A percentile compares a stretch with the other conserved stretches of the same genome.
phyloP scores from a whole-genome alignment of 2,329 filamentous ascomycete genomes.

The Epichloe uncinata region DNA sequence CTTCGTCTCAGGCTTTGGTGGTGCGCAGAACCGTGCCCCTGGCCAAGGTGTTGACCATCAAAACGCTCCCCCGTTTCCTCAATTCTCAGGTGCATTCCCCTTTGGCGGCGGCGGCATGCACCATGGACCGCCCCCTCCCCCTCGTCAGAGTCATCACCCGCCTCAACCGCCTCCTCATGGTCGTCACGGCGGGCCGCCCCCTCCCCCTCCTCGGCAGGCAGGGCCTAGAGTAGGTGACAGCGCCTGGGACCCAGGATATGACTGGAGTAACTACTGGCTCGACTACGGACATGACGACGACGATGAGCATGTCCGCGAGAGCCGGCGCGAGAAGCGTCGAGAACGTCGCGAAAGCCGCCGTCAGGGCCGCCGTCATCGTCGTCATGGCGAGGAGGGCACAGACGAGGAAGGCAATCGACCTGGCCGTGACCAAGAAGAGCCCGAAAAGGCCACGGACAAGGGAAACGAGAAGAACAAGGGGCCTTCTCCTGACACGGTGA shows the following conservation, averaged over 20 bases:
- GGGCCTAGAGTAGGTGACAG: neutral
- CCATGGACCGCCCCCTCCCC: slow-evolving; percentile 2
- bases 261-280: slow-evolving; percentile 13
- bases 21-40: slow-evolving; percentile 14
- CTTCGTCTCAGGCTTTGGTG: slow-evolving; percentile 20
- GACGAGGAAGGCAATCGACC: neutral
- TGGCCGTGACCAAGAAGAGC: slow-evolving; percentile 6
- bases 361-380: slow-evolving; percentile 7
- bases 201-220: too few relatives aligned
- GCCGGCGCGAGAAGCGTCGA: slow-evolving; percentile 5
- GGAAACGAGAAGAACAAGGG: slow-evolving; percentile 24
- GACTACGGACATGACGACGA: slow-evolving; percentile 4
- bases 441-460: slow-evolving; percentile 12
- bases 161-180: slow-evolving; percentile 9
- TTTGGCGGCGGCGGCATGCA: slow-evolving; percentile 14
- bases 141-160: neutral
- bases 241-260: slow-evolving; percentile 9
- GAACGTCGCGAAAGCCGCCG: neutral
- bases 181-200: neutral
- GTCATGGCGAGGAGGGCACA: slow-evolving; percentile 10
- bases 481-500: slow-evolving; percentile 20
- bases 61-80: slow-evolving; percentile 10
- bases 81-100: slow-evolving; percentile 21
- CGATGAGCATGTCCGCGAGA: slow-evolving; percentile 14
- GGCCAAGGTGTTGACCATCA: slow-evolving; percentile 27